Conservation (phyloP, 1,284 basidiomycete species). For the Microbotryomycetes sp. region DNA sequence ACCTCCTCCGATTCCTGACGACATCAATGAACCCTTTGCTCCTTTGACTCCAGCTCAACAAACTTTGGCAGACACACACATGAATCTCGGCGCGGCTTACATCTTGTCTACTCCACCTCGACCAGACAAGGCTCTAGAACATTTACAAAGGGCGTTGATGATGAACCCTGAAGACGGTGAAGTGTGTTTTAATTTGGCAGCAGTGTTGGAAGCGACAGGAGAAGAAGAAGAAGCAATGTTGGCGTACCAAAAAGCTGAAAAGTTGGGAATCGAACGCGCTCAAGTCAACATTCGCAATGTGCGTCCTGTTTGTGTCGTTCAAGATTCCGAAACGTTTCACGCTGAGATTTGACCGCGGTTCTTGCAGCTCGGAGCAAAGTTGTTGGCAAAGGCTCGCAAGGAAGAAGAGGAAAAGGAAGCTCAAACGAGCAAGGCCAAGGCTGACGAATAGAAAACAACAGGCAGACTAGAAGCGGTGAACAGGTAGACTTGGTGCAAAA, state of each 20-base stretch:
- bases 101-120: slow-evolving; percentile 24
- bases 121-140: slow-evolving; percentile 25
- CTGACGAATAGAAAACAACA: too few species aligned
- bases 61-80: slow-evolving; percentile 29
- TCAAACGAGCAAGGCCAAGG: too few species aligned
- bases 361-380: not conserved
- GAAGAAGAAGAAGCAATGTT: slow-evolving; percentile 27
- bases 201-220: slow-evolving; percentile 26
- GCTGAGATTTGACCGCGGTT: not conserved
- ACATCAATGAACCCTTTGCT: slow-evolving; percentile 8
- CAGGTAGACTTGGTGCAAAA: too few species aligned
- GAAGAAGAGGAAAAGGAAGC: not conserved
- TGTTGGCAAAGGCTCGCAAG: not conserved
- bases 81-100: slow-evolving; percentile 30
- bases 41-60: slow-evolving; percentile 19
- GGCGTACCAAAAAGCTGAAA: slow-evolving; percentile 22
- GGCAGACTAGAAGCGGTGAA: too few species aligned
- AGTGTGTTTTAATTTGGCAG: slow-evolving; percentile 28
- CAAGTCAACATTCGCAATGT: slow-evolving; percentile 26
- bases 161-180: slow-evolving; percentile 32
- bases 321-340: not conserved
- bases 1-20: not conserved
- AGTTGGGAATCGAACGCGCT: slow-evolving; percentile 23
- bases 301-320: not conserved
- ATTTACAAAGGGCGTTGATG: slow-evolving; percentile 28